Percentiles rank a stretch among this genome's conserved stretches.
phyloP scores from a whole-genome alignment of 306 rosid species.

The Castanospermum australe region DNA sequence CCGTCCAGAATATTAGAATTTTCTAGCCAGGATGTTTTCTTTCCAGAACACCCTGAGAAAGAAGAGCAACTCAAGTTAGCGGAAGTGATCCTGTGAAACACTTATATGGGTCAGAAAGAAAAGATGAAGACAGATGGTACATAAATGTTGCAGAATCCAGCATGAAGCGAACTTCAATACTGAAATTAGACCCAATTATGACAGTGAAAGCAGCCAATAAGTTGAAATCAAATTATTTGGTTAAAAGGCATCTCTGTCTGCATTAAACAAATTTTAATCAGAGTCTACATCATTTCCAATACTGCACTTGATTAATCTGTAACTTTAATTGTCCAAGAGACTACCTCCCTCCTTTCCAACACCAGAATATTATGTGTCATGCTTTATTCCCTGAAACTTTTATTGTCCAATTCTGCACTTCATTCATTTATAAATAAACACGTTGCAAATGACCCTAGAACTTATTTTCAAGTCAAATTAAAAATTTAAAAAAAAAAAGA shows the following conservation, averaged over 20 bases:
- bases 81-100: background rate
- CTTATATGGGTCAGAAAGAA: background rate
- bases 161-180: background rate
- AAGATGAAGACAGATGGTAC: background rate
- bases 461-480: no score
- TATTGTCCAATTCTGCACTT: no score
- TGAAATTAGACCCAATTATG: background rate
- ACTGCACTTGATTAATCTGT: no score
- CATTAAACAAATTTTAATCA: background rate
- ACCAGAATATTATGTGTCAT: background rate
- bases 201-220: background rate
- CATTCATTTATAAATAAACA: no score
- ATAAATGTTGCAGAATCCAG: background rate
- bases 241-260: background rate
- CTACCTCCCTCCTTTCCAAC: no score
- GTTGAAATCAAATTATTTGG: background rate
- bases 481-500: no score
- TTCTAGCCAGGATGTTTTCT: conserved; percentile 9
- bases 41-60: conserved; percentile 30
- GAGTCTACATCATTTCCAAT: background rate
- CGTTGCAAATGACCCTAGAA: no score
- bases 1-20: background rate
- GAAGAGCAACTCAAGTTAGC: conserved; percentile 18
- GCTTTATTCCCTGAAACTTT: background rate
- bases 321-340: no score